Evolutionary conservation across 257 asterid genomes (phyloP), one percentile per base, ranked within the genome.

Genomic region (Solanum arcanum): DNA sequence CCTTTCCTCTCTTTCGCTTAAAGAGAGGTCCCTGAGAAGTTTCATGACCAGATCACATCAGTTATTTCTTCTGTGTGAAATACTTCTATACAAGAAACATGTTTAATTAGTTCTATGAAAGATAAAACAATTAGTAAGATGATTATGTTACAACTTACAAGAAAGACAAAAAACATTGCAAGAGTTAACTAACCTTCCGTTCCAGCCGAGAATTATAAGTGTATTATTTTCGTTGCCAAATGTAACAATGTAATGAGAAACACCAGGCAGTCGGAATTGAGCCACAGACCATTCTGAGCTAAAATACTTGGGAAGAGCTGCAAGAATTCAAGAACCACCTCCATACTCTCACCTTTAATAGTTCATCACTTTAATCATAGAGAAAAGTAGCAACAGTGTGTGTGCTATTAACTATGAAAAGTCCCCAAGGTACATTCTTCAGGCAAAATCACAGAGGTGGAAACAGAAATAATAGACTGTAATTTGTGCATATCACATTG

Each of bases 271-370:
- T 16, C 95, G 98, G 72, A 95, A 96, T 90, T 95, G 97, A 66
- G 99, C 98, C 69, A 96, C 96, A 47, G 98, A 95, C 98, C 99
- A 94, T 85, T 96, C 98, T 41, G 98, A 96, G 90, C 96, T 96
- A 95, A 96, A 95, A 91, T 95, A 96, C 91, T 93, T 95, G 12
- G 96, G 99, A 64, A 96, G 94, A 83, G 94, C 97, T 96, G 92
- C 86, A 2, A 89, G 52, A 83, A 27, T 18, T 64, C 64, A 78
- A 78, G 25, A 44, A 15, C 15, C 49, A 37, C 49, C 27, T 73
- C 16, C 27, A 5, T 11, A 73, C 47, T 37, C 49, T 35, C 47
- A 74, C 20, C 9, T 37, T 74, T 74, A 74, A 37, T 21, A 35
- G 81, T 12, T 11, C 11, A 37, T 21, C 82, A 39, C 52, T 37